phyloP scores from a whole-genome alignment of 495 filamentous ascomycete genomes.

The Hypomontagnella monticulosa region DNA sequence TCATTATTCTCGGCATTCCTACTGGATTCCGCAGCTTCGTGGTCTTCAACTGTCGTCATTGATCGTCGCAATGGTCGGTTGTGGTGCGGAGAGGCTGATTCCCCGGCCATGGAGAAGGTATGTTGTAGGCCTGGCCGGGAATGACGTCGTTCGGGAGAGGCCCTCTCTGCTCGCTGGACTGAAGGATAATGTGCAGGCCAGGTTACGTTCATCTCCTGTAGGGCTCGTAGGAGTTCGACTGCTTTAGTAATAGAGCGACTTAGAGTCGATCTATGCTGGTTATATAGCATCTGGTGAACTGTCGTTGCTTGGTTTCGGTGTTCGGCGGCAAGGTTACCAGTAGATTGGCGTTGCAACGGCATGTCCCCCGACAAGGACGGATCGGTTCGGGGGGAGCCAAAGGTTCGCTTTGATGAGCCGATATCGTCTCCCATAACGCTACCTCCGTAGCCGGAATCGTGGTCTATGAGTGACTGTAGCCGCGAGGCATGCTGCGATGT shows the following conservation, averaged over 20 bases:
- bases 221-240: constrained; percentile 77
- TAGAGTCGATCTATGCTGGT: constrained; percentile 86
- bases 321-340: constrained; percentile 47
- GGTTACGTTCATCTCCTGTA: constrained; percentile 86
- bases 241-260: constrained; percentile 84
- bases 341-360: constrained; percentile 55
- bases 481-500: constrained; percentile 74
- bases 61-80: constrained; percentile 72
- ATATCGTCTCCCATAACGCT: constrained; percentile 64
- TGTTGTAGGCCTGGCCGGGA: constrained; percentile 64
- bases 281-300: constrained; percentile 71
- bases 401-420: constrained; percentile 38
- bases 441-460: constrained; percentile 92
- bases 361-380: constrained; percentile 47
- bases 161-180: constrained; percentile 68
- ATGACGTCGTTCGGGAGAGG: constrained; percentile 50
- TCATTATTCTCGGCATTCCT: constrained; percentile 66
- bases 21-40: constrained; percentile 75
- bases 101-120: constrained; percentile 57
- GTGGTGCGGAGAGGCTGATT: constrained; percentile 41
- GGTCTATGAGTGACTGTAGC: constrained; percentile 77
- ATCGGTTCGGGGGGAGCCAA: constrained; percentile 55
- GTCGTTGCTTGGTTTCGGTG: constrained; percentile 55
- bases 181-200: constrained; percentile 98
- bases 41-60: constrained; percentile 73